Conservation (phyloP, 352 stramenopile species). For the Phytophthora crassamura region DNA sequence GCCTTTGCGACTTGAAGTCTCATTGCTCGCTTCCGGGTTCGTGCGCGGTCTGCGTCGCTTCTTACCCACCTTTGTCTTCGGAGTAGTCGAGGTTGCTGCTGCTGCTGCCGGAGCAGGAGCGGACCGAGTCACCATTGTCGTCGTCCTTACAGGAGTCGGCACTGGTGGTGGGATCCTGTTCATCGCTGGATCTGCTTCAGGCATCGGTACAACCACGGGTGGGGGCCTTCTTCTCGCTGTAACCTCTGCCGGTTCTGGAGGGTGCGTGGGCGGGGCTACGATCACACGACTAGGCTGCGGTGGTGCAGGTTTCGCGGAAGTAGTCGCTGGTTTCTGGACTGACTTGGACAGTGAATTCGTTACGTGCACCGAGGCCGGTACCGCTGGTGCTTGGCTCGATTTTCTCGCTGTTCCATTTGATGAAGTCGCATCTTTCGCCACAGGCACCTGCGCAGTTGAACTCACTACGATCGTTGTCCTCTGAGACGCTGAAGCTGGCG, state of each 20-base stretch:
- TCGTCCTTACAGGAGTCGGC: slow-evolving; percentile 5
- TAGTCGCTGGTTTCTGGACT: background rate
- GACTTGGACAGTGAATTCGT: background rate
- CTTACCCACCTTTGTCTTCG: slow-evolving; percentile 27
- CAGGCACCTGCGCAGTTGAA: background rate
- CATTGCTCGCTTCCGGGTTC: slow-evolving; percentile 8
- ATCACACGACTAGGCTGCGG: background rate
- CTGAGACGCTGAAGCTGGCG: slow-evolving; percentile 1
- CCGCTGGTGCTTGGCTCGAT: background rate
- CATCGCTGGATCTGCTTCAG: slow-evolving; percentile 5
- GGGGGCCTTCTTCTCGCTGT: slow-evolving; percentile 3
- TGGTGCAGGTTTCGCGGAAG: background rate
- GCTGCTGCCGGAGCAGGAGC: slow-evolving; percentile 4
- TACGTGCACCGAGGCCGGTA: background rate
- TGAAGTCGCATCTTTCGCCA: background rate
- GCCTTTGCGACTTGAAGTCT: slow-evolving; percentile 11
- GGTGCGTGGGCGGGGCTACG: slow-evolving; percentile 1
- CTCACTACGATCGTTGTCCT: background rate
- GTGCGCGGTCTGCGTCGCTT: slow-evolving; percentile 37
- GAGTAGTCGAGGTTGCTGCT: background rate
- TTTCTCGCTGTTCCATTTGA: background rate
- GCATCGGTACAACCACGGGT: background rate
- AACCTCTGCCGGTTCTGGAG: background rate
- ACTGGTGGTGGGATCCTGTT: background rate
- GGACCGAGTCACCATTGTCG: background rate